Evolutionary conservation across 179 eudicot genomes (phyloP), one percentile per base, ranked within the genome.

Genomic region (Drosera spatulata): DNA sequence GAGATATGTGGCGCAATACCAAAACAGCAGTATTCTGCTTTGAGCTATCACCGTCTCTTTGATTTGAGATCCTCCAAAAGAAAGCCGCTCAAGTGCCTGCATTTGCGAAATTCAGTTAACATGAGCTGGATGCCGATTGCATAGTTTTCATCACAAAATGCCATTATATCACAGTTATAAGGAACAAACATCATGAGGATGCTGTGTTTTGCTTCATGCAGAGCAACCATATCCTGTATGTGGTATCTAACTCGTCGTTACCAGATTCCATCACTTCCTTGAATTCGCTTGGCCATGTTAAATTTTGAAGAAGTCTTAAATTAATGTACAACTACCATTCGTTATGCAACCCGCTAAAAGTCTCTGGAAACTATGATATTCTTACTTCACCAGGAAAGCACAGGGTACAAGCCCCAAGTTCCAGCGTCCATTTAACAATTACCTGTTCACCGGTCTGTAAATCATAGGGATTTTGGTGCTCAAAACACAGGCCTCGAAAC

Each of bases 371-470:
- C 33, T 22, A 22, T 22, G 33, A 22, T 22, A 22, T 22, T 22
- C 33, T 52, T n/a, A 62, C 15, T 53, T 10, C 57, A 41, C 33
- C 37, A 43, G 38, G 37, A 15, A 3, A 60, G 7, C 45, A 61
- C 14, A 4, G 50, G 2, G 10, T 5, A 59, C 51, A 13, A 13
- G 33, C 33, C 37, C 10, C 50, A 53, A 69, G 55, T 11, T 56
- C 10, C 43, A 43, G n/a, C 10, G 56, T 55, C 57, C 53, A 60
- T 66, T 41, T 43, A 50, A 73, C 33, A 22, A 22, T 74, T 69
- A 88, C 98, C 94, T 86, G 98, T 71, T 91, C 91, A 13, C 98
- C 98, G 61, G 85, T 77, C 79, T 84, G 95, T 69, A 88, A 52
- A 71, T 91, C 98, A 64, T 67, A 79, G 56, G 95, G 72, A 70